Evolutionary conservation across 106 monocot species (phyloP), one percentile per base, ranked within the genome.

Genomic region (Dioscorea dumetorum): DNA sequence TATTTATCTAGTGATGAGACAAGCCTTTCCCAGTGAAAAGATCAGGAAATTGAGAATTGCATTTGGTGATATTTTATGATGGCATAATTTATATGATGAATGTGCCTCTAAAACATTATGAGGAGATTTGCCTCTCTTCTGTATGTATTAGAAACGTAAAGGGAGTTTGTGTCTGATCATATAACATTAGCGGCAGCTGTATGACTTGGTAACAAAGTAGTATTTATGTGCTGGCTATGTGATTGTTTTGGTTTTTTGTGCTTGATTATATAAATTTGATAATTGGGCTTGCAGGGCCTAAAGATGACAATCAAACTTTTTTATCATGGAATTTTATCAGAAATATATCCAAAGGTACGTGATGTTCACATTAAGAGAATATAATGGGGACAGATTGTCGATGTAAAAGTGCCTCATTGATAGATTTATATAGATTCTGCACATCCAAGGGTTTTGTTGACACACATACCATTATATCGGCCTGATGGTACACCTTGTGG

Each of bases 381-480:
- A 22, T 33, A 22, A 72, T 23, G 50, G 22, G 17, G 9, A 28
- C 5, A 64, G 18, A 31, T 58, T 73, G 57, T 70, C 62, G 31
- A 21, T 33, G 53, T 65, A 35, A 28, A 54, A 57, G 33, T 61
- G 17, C 5, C 48, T 35, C 58, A 60, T 41, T 48, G 32, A 53
- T 18, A 14, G 31, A 23, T 64, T 59, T 72, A 35, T 80, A 15
- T 58, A 86, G 81, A 74, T 56, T 61, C n/a, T 60, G 14, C 31
- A 70, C 82, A 79, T 81, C 78, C 80, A 50, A 89, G 82, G 74
- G 87, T 99, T 59, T 74, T 99, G 32, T 75, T 99, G 72, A 87
- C 97, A 58, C 97, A 92, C 60, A 99, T 92, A 69, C 97, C 97
- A 31, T 81, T 99, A 18, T 87, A 92, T 76, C 91, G 85, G 22